Evolutionary conservation across 2,329 filamentous ascomycete species (phyloP).

Genomic region (Knufia petricola): DNA sequence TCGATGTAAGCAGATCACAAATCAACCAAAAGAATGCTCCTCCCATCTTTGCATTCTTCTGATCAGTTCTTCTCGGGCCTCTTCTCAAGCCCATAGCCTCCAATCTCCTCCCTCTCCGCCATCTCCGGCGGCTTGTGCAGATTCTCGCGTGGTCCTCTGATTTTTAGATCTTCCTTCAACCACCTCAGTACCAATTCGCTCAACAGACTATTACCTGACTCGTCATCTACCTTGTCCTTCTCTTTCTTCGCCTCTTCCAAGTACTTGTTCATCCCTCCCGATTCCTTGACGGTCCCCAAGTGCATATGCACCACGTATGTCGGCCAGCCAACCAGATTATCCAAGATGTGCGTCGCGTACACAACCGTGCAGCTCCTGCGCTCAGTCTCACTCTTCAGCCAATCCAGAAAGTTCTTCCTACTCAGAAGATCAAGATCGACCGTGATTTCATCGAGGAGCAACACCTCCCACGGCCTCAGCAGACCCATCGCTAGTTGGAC

Average conservation of each 20-base stretch:
- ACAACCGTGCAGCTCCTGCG: constrained; percentile 77
- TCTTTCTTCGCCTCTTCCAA: constrained; percentile 39
- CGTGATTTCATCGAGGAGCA: constrained; percentile 92
- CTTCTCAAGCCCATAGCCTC: constrained; percentile 55
- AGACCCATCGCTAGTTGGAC: constrained; percentile 97
- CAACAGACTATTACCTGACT: constrained; percentile 66
- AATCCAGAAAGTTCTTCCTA: constrained; percentile 73
- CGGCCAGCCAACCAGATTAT: constrained; percentile 90
- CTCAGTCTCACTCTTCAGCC: constrained; percentile 81
- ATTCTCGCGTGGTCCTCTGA: constrained; percentile 27
- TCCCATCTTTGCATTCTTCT: neutral
- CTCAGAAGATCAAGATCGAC: constrained; percentile 88
- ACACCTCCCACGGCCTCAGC: constrained; percentile 78
- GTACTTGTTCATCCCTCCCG: constrained; percentile 65
- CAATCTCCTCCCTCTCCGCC: constrained; percentile 41
- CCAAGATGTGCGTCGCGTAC: constrained; percentile 94
- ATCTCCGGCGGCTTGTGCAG: constrained; percentile 6
- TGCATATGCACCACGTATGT: constrained; percentile 96
- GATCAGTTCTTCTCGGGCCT: neutral
- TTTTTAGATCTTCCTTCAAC: constrained; percentile 48
- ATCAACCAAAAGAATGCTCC: neutral
- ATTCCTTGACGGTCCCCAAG: constrained; percentile 76
- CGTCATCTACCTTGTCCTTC: constrained; percentile 32
- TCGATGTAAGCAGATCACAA: neutral
- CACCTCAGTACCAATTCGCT: constrained; percentile 82